Evolutionary conservation across 176 grass and related monocot species (phyloP).

Genomic region (Triticum monococcum): DNA sequence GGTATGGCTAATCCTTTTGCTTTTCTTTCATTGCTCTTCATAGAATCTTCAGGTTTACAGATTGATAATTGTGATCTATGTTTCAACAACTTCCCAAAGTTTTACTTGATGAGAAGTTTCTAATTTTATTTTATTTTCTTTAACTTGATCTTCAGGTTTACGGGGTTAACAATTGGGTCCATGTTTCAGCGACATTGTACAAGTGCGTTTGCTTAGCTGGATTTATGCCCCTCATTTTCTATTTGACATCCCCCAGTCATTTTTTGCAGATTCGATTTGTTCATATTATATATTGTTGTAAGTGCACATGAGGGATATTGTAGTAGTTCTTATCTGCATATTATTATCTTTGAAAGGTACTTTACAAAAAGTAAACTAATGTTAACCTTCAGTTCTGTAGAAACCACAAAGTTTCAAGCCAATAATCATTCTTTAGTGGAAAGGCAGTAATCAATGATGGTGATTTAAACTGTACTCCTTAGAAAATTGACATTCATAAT

Average conservation of each 20-base stretch:
- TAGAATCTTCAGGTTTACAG: too few species aligned
- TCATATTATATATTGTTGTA: neutral
- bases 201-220: conserved; percentile 37
- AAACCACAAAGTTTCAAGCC: conserved; percentile 73
- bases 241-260: neutral
- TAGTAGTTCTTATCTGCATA: neutral
- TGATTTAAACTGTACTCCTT: conserved; percentile 65
- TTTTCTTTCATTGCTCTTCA: too few species aligned
- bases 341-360: neutral
- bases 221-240: conserved; percentile 18
- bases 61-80: too few species aligned
- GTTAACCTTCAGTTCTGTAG: conserved; percentile 34
- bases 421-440: conserved; percentile 47
- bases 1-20: too few species aligned
- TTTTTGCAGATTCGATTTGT: neutral
- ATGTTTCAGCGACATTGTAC: conserved; percentile 65
- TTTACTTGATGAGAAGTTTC: conserved; percentile 66
- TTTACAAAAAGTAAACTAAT: conserved; percentile 6
- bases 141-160: conserved; percentile 55
- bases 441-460: conserved; percentile 26
- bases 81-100: too few species aligned
- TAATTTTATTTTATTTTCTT: conserved; percentile 12
- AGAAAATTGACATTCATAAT: conserved; percentile 86
- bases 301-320: neutral
- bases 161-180: conserved; percentile 61